Percentiles rank a stretch among this genome's conserved stretches.
These are phyloP conservation scores for Infundibulicybe gibba DNA, from an alignment of 768 basidiomycete genomes.

Conservation along the genomic window DNA sequence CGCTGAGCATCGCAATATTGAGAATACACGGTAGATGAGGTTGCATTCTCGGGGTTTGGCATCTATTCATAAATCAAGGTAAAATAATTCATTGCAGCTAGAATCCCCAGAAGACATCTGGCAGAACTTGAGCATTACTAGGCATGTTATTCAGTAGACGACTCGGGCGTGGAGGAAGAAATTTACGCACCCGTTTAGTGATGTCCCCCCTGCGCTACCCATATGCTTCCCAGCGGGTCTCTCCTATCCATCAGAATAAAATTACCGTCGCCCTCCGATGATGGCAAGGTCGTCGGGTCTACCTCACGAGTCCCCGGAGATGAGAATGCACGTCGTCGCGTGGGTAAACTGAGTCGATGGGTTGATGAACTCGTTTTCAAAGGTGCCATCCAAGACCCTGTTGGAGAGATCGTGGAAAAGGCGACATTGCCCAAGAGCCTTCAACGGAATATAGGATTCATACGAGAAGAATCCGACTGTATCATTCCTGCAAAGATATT, in stretches of 20 bases:
- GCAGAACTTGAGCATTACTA: conserved; percentile 78
- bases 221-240: conserved; percentile 64
- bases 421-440: conserved; percentile 75
- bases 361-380: conserved; percentile 48
- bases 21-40: no score
- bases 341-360: conserved; percentile 51
- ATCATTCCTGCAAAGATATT: conserved; percentile 63
- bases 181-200: conserved; percentile 71
- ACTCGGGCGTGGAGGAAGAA: not conserved
- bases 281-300: conserved; percentile 36
- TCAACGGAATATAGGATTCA: conserved; percentile 63
- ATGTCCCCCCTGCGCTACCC: conserved; percentile 55
- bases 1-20: no score
- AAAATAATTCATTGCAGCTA: conserved; percentile 28
- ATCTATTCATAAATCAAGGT: no score
- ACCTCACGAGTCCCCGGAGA: conserved; percentile 53
- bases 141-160: conserved; percentile 3
- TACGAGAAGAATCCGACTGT: conserved; percentile 54
- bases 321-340: conserved; percentile 57
- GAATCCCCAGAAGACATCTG: conserved; percentile 65
- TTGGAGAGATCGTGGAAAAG: conserved; percentile 72
- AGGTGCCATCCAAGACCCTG: conserved; percentile 41
- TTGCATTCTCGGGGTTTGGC: no score
- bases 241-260: conserved; percentile 59
- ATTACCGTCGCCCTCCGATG: conserved; percentile 32